These are phyloP conservation scores for Globisporangium camurandrum DNA, from an alignment of 352 stramenopile genomes.

Conservation along the genomic window DNA sequence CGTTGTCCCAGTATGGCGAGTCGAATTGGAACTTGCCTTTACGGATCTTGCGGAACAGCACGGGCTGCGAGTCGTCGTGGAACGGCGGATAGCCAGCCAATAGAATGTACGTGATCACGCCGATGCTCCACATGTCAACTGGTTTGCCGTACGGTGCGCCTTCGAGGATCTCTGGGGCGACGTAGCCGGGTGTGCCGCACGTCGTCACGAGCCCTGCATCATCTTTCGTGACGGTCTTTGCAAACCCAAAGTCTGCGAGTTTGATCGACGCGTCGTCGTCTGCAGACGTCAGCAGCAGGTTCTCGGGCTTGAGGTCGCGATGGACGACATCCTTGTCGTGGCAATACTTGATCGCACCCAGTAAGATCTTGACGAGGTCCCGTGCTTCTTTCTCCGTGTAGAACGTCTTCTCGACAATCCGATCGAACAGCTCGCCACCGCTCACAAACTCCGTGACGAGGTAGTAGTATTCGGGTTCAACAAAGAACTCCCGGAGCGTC, in stretches of 20 bases:
- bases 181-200: constrained; percentile 72
- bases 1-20: constrained; percentile 86
- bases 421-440: constrained; percentile 86
- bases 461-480: constrained; percentile 85
- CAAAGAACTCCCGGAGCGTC: constrained; percentile 86
- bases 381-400: constrained; percentile 85
- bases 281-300: constrained; percentile 76
- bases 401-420: constrained; percentile 84
- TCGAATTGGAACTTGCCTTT: constrained; percentile 84
- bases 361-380: constrained; percentile 73
- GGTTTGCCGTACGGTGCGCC: constrained; percentile 62
- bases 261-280: constrained; percentile 84
- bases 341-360: constrained; percentile 81
- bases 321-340: constrained; percentile 84
- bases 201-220: constrained; percentile 57
- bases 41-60: constrained; percentile 89
- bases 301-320: constrained; percentile 82
- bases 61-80: constrained; percentile 91
- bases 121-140: constrained; percentile 88
- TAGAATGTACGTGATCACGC: constrained; percentile 85
- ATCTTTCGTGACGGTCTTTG: constrained; percentile 74
- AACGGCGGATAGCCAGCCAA: constrained; percentile 82
- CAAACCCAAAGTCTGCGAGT: constrained; percentile 85
- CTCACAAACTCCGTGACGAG: constrained; percentile 84
- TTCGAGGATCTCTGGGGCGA: constrained; percentile 75